phyloP scores from a whole-genome alignment of 2,329 filamentous ascomycete genomes.

The Aureobasidium leucospermi region DNA sequence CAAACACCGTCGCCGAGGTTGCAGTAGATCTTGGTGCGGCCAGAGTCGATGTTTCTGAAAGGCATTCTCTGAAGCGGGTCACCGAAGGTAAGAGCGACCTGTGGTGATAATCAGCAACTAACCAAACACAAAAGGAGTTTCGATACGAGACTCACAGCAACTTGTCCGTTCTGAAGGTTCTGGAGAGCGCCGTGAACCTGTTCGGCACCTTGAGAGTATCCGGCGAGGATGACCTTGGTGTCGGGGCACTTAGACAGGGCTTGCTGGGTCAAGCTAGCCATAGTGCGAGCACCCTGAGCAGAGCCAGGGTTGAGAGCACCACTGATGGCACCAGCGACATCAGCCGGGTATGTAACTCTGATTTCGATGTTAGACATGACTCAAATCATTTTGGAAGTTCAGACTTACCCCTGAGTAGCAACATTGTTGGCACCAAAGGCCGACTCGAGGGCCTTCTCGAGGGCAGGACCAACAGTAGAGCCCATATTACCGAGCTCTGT shows the following conservation, averaged over 20 bases:
- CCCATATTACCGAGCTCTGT: slow-evolving; percentile 45
- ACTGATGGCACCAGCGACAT: slow-evolving; percentile 11
- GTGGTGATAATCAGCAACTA: background rate
- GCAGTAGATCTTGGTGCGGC: slow-evolving; percentile 24
- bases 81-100: slow-evolving; percentile 25
- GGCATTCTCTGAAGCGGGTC: slow-evolving; percentile 22
- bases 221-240: slow-evolving; percentile 18
- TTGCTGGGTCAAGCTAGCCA: slow-evolving; percentile 15
- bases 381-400: background rate
- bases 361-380: background rate
- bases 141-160: slow-evolving; percentile 9
- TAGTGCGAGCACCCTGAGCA: slow-evolving; percentile 14
- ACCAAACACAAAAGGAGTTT: no score
- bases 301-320: slow-evolving; percentile 11
- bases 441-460: slow-evolving; percentile 16
- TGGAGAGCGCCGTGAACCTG: slow-evolving; percentile 16
- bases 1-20: slow-evolving; percentile 25
- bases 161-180: slow-evolving; percentile 4
- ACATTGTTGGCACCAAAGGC: slow-evolving; percentile 15
- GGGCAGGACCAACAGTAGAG: slow-evolving; percentile 16
- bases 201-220: slow-evolving; percentile 19
- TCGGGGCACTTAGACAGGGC: slow-evolving; percentile 16
- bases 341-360: slow-evolving; percentile 17
- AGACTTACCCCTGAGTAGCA: slow-evolving; percentile 14
- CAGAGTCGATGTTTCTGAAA: slow-evolving; percentile 19